Percentiles rank a stretch among this genome's conserved stretches.
phyloP scores from a whole-genome alignment of 2,329 filamentous ascomycete genomes.

The Hypoxylon sp. region DNA sequence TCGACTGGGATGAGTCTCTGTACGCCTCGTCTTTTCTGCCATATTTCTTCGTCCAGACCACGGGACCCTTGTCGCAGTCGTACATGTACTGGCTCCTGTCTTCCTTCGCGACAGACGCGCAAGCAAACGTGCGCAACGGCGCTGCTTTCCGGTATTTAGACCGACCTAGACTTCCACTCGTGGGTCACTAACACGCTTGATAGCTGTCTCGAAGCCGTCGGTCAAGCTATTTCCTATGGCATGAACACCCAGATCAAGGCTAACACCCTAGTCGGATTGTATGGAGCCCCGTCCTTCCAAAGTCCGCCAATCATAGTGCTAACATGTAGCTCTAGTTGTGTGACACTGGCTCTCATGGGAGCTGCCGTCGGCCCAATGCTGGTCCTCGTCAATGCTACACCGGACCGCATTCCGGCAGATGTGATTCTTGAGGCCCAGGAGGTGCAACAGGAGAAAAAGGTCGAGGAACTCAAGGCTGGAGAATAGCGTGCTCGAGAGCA shows the following conservation, averaged over 20 bases:
- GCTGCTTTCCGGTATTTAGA: constrained; percentile 52
- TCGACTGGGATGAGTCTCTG: constrained; percentile 60
- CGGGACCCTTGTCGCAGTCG: constrained; percentile 57
- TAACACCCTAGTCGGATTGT: constrained; percentile 56
- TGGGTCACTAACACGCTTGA: neutral
- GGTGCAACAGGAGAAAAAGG: constrained; percentile 35
- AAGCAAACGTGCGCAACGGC: constrained; percentile 58
- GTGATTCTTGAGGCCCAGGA: constrained; percentile 53
- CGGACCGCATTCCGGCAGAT: constrained; percentile 56
- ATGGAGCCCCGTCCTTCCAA: constrained; percentile 34
- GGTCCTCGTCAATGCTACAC: constrained; percentile 55
- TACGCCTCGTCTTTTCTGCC: constrained; percentile 60
- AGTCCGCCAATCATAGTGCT: neutral
- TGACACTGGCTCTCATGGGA: constrained; percentile 56
- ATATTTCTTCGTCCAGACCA: constrained; percentile 62
- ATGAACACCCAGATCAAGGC: constrained; percentile 57
- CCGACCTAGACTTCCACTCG: neutral
- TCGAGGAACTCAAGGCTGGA: constrained; percentile 31
- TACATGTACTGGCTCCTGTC: constrained; percentile 61
- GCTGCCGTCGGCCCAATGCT: constrained; percentile 54
- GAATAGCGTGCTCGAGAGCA: constrained; percentile 6
- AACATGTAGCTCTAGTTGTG: constrained; percentile 49
- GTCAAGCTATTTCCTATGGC: constrained; percentile 57
- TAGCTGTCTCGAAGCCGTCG: constrained; percentile 55
- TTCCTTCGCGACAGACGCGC: constrained; percentile 57